Percentiles rank a stretch among this genome's conserved stretches.
Conservation (phyloP, 768 basidiomycete species). For the Suillus tomentosus region DNA sequence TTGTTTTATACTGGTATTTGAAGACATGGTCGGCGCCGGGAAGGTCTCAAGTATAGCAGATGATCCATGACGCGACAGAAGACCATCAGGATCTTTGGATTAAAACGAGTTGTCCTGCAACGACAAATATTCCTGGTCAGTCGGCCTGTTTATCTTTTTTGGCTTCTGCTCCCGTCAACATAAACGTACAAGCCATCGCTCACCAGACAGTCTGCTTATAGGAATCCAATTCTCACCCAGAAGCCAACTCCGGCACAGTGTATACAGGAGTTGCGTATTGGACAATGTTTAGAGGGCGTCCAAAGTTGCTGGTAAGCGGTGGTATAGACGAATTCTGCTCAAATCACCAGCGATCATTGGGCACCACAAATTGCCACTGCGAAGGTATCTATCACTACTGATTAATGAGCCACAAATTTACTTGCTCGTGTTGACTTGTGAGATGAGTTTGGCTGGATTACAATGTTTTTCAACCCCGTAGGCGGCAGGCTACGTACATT, state of each 20-base stretch:
- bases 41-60: neutral
- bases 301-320: neutral
- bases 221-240: neutral
- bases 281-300: neutral
- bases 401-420: too few species aligned
- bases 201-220: neutral
- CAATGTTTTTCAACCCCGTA: too few species aligned
- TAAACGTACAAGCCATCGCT: neutral
- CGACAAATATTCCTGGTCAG: neutral
- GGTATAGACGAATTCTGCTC: neutral
- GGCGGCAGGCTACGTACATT: too few species aligned
- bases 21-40: neutral
- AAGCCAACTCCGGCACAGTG: neutral
- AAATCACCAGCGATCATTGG: neutral
- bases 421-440: too few species aligned
- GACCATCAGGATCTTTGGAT: neutral
- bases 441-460: too few species aligned
- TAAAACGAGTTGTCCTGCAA: neutral
- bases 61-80: too few species aligned
- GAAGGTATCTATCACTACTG: too few species aligned
- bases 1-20: neutral
- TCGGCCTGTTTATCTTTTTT: neutral
- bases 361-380: neutral
- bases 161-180: neutral
- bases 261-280: neutral